Percentiles rank a stretch among this genome's conserved stretches.
These are phyloP conservation scores for Asterophora lycoperdoides DNA, from an alignment of 768 basidiomycete species.

Conservation along the genomic window DNA sequence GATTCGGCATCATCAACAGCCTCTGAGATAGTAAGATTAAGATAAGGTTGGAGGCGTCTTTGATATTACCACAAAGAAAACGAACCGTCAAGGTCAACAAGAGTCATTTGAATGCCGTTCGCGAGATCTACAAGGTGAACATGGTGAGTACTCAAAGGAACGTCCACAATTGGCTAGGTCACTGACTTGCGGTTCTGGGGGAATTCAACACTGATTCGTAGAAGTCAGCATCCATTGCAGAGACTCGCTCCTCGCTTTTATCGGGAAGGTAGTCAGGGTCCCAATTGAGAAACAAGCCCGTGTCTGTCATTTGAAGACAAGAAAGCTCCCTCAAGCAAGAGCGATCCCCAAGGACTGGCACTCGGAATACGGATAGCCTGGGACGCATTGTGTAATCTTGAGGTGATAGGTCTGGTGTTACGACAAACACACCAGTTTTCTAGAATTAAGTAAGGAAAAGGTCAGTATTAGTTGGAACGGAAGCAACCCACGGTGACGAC, in stretches of 20 bases:
- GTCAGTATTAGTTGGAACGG: background rate
- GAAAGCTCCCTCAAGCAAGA: slow-evolving; percentile 30
- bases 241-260: background rate
- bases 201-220: slow-evolving; percentile 10
- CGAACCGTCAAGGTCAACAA: slow-evolving; percentile 11
- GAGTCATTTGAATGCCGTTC: slow-evolving; percentile 5
- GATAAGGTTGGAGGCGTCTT: too few species aligned
- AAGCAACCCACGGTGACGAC: slow-evolving; percentile 41
- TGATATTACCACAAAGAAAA: too few species aligned
- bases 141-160: background rate
- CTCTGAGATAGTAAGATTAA: too few species aligned
- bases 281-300: slow-evolving; percentile 49
- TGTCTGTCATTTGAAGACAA: slow-evolving; percentile 54
- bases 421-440: slow-evolving; percentile 29
- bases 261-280: slow-evolving; percentile 16
- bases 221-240: slow-evolving; percentile 4
- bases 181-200: slow-evolving; percentile 12
- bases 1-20: too few species aligned
- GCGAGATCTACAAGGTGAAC: background rate
- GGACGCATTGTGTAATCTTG: slow-evolving; percentile 10
- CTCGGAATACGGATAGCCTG: slow-evolving; percentile 21
- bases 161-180: too few species aligned
- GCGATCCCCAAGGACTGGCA: slow-evolving; percentile 28
- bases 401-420: slow-evolving; percentile 19
- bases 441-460: slow-evolving; percentile 6